These are phyloP conservation scores for Irpex sp. DNA, from an alignment of 1,284 basidiomycete genomes.

Conservation along the genomic window DNA sequence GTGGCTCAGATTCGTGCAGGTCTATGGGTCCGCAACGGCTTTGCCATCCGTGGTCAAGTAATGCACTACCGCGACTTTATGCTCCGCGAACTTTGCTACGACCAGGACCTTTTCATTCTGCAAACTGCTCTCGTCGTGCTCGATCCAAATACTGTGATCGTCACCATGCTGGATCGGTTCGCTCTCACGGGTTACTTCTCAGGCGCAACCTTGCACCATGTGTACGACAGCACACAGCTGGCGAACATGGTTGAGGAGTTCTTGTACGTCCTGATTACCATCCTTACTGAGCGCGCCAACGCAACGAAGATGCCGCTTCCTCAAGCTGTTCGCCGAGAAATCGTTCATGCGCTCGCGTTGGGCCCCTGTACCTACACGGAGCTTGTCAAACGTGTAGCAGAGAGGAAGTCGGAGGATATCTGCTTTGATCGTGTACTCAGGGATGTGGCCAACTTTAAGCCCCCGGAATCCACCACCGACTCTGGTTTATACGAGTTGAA, in stretches of 20 bases:
- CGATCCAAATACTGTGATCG: constrained; percentile 78
- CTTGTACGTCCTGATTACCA: constrained; percentile 83
- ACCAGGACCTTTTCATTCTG: constrained; percentile 93
- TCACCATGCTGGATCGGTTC: constrained; percentile 90
- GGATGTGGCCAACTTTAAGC: constrained; percentile 80
- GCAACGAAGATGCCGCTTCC: constrained; percentile 72
- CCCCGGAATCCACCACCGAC: constrained; percentile 77
- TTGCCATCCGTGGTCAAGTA: constrained; percentile 93
- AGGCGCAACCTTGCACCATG: constrained; percentile 50
- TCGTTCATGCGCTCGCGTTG: constrained; percentile 89
- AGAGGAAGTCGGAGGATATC: constrained; percentile 84
- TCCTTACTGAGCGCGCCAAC: constrained; percentile 81
- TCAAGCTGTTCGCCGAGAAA: constrained; percentile 75
- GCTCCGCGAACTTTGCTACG: constrained; percentile 94
- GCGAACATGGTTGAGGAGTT: constrained; percentile 92
- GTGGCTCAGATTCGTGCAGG: constrained; percentile 95
- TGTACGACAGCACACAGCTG: constrained; percentile 71
- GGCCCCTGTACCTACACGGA: constrained; percentile 91
- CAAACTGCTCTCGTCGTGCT: constrained; percentile 82
- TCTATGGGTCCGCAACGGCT: constrained; percentile 97
- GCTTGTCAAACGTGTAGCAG: constrained; percentile 87
- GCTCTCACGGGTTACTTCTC: constrained; percentile 79
- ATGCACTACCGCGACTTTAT: constrained; percentile 96
- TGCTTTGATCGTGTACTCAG: constrained; percentile 81
- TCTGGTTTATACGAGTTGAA: constrained; percentile 87